Conservation (phyloP, 2,329 filamentous ascomycete genomes). For the Ophiostoma ulmi region DNA sequence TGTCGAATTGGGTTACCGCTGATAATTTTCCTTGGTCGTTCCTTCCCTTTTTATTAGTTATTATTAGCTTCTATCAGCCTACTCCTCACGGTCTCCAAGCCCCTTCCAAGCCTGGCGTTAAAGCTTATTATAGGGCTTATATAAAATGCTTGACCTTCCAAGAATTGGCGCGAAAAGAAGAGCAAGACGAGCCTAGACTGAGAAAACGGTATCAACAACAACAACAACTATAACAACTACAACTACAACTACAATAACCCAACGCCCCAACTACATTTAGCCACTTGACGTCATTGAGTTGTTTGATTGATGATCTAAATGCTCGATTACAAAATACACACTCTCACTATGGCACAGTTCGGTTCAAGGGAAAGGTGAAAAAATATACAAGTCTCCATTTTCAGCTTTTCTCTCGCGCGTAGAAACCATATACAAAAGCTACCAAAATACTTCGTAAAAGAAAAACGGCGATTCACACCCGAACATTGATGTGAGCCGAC, state of each 20-base stretch:
- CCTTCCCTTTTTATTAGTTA: background rate
- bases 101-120: background rate
- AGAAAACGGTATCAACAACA: background rate
- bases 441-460: background rate
- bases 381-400: background rate
- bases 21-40: background rate
- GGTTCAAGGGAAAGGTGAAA: background rate
- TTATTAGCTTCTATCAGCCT: background rate
- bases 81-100: constrained; percentile 9
- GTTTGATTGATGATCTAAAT: background rate
- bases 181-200: background rate
- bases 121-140: background rate
- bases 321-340: background rate
- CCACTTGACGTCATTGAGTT: constrained; percentile 1
- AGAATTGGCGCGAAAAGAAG: background rate
- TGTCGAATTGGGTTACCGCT: background rate
- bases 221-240: background rate
- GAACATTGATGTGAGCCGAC: background rate
- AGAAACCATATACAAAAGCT: background rate
- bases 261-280: background rate
- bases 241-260: too few relatives aligned
- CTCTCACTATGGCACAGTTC: background rate
- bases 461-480: background rate
- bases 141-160: background rate
- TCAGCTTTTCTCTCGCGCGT: background rate